Evolutionary conservation across 2,329 filamentous ascomycete species (phyloP), one percentile per base, ranked within the genome.

Genomic region (Purpureocillium takamizusanense): DNA sequence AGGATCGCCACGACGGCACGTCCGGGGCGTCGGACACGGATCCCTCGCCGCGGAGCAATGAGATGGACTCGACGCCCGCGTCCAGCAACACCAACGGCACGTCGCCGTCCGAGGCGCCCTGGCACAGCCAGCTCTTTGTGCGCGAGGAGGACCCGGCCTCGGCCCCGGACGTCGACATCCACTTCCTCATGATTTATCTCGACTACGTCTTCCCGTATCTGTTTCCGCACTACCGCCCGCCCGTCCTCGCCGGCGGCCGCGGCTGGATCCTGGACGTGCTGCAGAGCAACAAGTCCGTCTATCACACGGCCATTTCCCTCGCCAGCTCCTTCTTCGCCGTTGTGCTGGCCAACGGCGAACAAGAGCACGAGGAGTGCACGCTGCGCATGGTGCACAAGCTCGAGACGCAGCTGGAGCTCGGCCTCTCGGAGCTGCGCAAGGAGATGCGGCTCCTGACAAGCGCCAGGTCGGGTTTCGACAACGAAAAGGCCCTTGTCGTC

Each of bases 181-280:
- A 64, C 49, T 65, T 70, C 32, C 56, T 73, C 40, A 75, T 76
- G 67, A 66, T 75, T 40, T 81, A 79, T 50, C 62, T 81, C 33
- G 77, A 82, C 52, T 70, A 75, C 44, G 64, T 80, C 15, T 70
- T 81, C 43, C 76, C 78, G 2, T 74, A 78, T 46, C 57, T 81
- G 1, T 81, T 76, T 49, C 78, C 78, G 3, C 75, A 79, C 51
- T 81, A 81, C 54, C 67, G 67, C 3, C 77, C 78, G 1, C 62
- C 64, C 3, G 51, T 77, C 6, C 60, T 74, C 4, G 62, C 72
- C 40, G 70, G 74, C n/a, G 77, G 76, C 12, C 67, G 72, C 35
- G 68, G 71, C 18, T 82, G 77, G 78, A 61, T 81, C 21, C 58
- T 81, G 28, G 67, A 72, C 23, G 59, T 76, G 31, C 60, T 81